These are phyloP conservation scores for Pseudogymnoascus sp. DNA, from an alignment of 2,329 filamentous ascomycete species.

Conservation along the genomic window DNA sequence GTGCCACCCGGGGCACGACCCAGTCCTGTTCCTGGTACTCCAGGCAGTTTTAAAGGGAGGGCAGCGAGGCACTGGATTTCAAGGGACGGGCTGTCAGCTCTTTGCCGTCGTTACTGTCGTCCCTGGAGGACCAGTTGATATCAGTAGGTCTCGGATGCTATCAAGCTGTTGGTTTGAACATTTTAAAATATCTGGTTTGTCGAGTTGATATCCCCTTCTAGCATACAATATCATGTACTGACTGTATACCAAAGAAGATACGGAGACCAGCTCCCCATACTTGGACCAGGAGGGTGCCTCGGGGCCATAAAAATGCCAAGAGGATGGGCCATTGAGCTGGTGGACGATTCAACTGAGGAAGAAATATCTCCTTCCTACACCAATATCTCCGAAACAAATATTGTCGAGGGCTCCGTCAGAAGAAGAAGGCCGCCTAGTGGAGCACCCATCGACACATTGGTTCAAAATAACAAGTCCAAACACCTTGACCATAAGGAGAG, in stretches of 20 bases:
- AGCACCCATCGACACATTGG: too few relatives aligned
- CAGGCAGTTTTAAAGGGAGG: neutral
- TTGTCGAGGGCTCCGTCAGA: neutral
- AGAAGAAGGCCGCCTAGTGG: neutral
- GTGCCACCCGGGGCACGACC: neutral
- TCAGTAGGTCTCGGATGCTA: neutral
- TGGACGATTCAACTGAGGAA: neutral
- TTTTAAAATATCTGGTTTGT: neutral
- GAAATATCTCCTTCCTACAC: neutral
- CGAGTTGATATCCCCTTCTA: neutral
- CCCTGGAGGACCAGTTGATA: neutral
- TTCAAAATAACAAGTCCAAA: neutral
- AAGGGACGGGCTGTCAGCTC: neutral
- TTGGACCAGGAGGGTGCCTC: neutral
- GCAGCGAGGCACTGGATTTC: neutral
- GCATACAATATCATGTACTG: neutral
- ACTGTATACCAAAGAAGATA: neutral
- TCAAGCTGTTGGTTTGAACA: neutral
- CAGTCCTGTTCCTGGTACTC: neutral
- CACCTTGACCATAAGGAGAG: neutral
- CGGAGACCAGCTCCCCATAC: neutral
- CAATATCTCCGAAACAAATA: neutral
- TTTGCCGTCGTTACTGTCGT: neutral
- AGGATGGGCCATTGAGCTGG: neutral
- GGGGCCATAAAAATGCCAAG: neutral